Evolutionary conservation across 2,329 filamentous ascomycete genomes (phyloP).

Genomic region (Arthrobotrys pseudoclavata): DNA sequence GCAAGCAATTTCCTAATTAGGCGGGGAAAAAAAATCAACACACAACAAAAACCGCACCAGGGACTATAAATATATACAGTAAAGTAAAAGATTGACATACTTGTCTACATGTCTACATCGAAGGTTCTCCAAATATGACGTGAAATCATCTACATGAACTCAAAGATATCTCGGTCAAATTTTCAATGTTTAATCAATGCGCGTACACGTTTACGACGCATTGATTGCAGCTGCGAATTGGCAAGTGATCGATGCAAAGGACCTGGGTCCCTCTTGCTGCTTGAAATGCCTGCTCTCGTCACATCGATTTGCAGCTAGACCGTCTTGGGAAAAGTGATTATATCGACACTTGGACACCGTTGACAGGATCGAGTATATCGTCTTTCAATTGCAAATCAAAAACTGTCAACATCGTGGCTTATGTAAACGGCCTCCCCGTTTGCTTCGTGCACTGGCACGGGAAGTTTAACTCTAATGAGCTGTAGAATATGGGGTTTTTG

Average conservation of each 20-base stretch:
- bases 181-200: constrained; percentile 37
- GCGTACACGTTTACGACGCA: constrained; percentile 58
- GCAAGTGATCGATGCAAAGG: constrained; percentile 54
- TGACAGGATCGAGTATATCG: constrained; percentile 57
- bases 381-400: constrained; percentile 58
- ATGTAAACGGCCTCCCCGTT: constrained; percentile 20
- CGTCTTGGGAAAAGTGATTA: constrained; percentile 60
- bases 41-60: constrained; percentile 58
- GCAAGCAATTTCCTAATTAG: constrained; percentile 38
- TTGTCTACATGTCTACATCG: constrained; percentile 42
- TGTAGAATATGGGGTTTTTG: constrained; percentile 32
- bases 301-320: constrained; percentile 57
- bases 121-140: constrained; percentile 8
- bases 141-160: constrained; percentile 12
- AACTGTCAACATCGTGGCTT: constrained; percentile 18
- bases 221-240: constrained; percentile 48
- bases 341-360: constrained; percentile 57
- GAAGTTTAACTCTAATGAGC: constrained; percentile 37
- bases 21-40: constrained; percentile 42
- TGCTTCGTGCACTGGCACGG: constrained; percentile 35
- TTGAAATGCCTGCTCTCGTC: constrained; percentile 58
- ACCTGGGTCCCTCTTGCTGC: constrained; percentile 44
- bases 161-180: constrained; percentile 11
- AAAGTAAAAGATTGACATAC: constrained; percentile 48
- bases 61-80: constrained; percentile 48